phyloP scores from a whole-genome alignment of 305 asterid genomes.

The Salvia sclarea region DNA sequence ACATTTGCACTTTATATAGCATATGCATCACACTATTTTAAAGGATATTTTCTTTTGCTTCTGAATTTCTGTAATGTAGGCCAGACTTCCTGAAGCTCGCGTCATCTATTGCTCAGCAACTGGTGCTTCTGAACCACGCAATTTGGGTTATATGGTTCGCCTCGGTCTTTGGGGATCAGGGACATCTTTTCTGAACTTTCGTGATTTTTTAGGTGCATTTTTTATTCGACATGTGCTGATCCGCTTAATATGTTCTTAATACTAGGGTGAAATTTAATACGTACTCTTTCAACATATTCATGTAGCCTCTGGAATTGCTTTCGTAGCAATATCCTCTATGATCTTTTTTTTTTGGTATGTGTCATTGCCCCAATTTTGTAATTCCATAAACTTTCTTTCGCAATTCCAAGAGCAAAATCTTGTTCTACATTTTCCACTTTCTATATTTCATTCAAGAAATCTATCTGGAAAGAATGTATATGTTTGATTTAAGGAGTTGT shows the following conservation, averaged over 20 bases:
- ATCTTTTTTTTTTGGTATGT: slow-evolving; percentile 15
- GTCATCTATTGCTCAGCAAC: slow-evolving; percentile 97
- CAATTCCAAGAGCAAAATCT: background rate
- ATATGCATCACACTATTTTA: slow-evolving; percentile 17
- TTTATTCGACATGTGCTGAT: slow-evolving; percentile 27
- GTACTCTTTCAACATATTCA: slow-evolving; percentile 16
- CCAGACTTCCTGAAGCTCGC: slow-evolving; percentile 96
- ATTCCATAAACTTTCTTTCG: slow-evolving; percentile 17
- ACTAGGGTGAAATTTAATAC: slow-evolving; percentile 8
- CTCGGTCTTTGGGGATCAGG: slow-evolving; percentile 99
- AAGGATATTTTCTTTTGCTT: slow-evolving; percentile 32
- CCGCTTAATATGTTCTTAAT: slow-evolving; percentile 23
- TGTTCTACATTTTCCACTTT: slow-evolving; percentile 17
- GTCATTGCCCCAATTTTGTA: slow-evolving; percentile 13
- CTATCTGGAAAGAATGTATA: slow-evolving; percentile 2
- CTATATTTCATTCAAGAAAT: slow-evolving; percentile 3
- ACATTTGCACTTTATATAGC: slow-evolving; percentile 20
- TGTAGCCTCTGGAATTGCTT: slow-evolving; percentile 18
- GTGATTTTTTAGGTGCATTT: slow-evolving; percentile 80
- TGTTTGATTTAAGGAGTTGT: slow-evolving; percentile 25
- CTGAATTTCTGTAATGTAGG: slow-evolving; percentile 60
- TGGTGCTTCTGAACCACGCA: slow-evolving; percentile 99
- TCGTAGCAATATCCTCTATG: slow-evolving; percentile 12
- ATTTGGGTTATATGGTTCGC: slow-evolving; percentile 98
- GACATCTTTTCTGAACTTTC: slow-evolving; percentile 79